Evolutionary conservation across 2,329 filamentous ascomycete genomes (phyloP).

Genomic region (Phaeosphaeria sp.): DNA sequence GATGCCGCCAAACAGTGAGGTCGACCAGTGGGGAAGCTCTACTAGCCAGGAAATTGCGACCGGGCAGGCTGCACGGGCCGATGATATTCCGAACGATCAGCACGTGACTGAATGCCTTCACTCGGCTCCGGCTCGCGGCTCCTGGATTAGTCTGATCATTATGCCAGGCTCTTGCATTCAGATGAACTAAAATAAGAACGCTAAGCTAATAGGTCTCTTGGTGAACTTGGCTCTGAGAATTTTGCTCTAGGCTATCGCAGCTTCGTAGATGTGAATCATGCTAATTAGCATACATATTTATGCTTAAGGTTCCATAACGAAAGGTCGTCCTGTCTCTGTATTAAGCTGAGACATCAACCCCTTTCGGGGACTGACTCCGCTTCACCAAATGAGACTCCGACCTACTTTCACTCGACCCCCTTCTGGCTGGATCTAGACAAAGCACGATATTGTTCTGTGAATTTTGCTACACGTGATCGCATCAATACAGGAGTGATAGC

Average conservation of each 20-base stretch:
- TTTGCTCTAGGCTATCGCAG: too few species aligned
- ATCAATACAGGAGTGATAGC: not conserved
- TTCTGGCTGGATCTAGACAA: not conserved
- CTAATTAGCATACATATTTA: too few species aligned
- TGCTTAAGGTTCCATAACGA: not conserved
- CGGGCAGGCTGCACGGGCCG: constrained; percentile 24
- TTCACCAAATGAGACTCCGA: not conserved
- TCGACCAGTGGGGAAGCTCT: constrained; percentile 28
- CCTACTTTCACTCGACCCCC: not conserved
- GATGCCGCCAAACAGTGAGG: constrained; percentile 21
- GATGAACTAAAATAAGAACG: too few species aligned
- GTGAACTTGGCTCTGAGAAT: too few species aligned
- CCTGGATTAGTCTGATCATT: too few species aligned
- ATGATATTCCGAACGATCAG: constrained; percentile 14
- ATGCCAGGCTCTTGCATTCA: too few species aligned
- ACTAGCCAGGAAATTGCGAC: constrained; percentile 29
- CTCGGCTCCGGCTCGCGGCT: too few species aligned
- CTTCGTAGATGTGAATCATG: too few species aligned
- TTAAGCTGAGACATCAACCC: not conserved
- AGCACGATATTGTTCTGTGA: not conserved
- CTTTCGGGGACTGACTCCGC: not conserved
- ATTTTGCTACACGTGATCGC: not conserved
- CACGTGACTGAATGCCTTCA: constrained; percentile 12
- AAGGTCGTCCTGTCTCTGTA: not conserved
- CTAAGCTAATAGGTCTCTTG: too few species aligned